A percentile compares a stretch with the other conserved stretches of the same genome.
Conservation (phyloP, 2,329 filamentous ascomycete species). For the Claviceps spartinae region DNA sequence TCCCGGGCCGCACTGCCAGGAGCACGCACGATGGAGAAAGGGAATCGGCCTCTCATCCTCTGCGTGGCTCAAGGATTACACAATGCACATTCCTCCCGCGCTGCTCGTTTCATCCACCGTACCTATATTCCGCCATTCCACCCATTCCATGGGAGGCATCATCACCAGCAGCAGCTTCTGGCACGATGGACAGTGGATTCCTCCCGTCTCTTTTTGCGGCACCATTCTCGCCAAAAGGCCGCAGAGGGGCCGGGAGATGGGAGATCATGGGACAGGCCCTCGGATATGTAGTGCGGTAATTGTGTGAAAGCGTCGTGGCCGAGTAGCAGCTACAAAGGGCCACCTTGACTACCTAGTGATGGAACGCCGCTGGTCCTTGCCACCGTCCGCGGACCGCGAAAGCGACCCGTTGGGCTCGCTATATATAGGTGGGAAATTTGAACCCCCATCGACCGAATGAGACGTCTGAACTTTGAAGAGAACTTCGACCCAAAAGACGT, state of each 20-base stretch:
- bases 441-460: constrained; percentile 18
- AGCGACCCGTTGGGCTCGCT: constrained; percentile 10
- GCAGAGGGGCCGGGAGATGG: constrained; percentile 27
- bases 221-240: constrained; percentile 26
- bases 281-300: constrained; percentile 29
- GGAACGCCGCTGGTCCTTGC: constrained; percentile 23
- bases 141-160: constrained; percentile 41
- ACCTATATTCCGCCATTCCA: constrained; percentile 44
- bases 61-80: constrained; percentile 15
- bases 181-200: constrained; percentile 39
- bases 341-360: constrained; percentile 33
- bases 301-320: constrained; percentile 26
- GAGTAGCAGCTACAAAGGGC: constrained; percentile 33
- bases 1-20: constrained; percentile 33
- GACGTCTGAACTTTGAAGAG: constrained; percentile 14
- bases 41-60: constrained; percentile 27
- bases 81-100: constrained; percentile 3
- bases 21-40: constrained; percentile 34
- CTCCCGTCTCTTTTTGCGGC: constrained; percentile 32
- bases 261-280: constrained; percentile 17
- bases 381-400: constrained; percentile 7
- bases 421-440: constrained; percentile 11
- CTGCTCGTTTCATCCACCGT: constrained; percentile 8
- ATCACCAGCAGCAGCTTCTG: constrained; percentile 25
- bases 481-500: constrained; percentile 16